These are phyloP conservation scores for Phaseolus coccineus DNA, from an alignment of 331 rosid species.

Conservation along the genomic window DNA sequence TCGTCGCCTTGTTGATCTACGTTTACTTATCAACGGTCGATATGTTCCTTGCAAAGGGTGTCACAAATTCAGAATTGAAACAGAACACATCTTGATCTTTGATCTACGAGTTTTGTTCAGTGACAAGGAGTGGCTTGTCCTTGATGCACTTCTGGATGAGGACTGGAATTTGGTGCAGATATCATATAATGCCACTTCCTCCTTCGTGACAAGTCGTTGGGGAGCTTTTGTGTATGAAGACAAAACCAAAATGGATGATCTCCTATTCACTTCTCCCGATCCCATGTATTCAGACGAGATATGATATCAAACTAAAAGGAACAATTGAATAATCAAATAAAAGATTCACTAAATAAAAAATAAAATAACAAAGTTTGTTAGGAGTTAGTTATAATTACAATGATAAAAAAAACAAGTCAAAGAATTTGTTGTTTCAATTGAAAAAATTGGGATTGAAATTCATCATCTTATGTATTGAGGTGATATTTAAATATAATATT, in stretches of 20 bases:
- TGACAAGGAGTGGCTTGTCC: background rate
- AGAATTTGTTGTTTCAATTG: too few relatives aligned
- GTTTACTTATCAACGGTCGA: slow-evolving; percentile 25
- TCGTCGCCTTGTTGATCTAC: background rate
- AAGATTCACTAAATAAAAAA: too few relatives aligned
- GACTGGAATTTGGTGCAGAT: slow-evolving; percentile 36
- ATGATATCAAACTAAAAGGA: too few relatives aligned
- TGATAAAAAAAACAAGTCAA: too few relatives aligned
- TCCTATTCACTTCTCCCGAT: background rate
- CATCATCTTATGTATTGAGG: too few relatives aligned
- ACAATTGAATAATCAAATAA: too few relatives aligned
- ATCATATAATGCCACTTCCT: background rate
- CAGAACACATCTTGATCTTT: background rate
- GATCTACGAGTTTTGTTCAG: slow-evolving; percentile 5
- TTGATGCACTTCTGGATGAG: background rate
- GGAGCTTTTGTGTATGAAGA: background rate
- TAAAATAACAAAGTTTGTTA: too few relatives aligned
- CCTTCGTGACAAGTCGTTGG: background rate
- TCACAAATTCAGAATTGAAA: background rate
- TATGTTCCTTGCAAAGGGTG: background rate
- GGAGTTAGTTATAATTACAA: too few relatives aligned
- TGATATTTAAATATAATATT: too few relatives aligned
- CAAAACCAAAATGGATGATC: slow-evolving; percentile 6
- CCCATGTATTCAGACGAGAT: background rate
- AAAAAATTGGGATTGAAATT: too few relatives aligned